These are phyloP conservation scores for Fusarium stilboides DNA, from an alignment of 2,329 filamentous ascomycete species.

Conservation along the genomic window DNA sequence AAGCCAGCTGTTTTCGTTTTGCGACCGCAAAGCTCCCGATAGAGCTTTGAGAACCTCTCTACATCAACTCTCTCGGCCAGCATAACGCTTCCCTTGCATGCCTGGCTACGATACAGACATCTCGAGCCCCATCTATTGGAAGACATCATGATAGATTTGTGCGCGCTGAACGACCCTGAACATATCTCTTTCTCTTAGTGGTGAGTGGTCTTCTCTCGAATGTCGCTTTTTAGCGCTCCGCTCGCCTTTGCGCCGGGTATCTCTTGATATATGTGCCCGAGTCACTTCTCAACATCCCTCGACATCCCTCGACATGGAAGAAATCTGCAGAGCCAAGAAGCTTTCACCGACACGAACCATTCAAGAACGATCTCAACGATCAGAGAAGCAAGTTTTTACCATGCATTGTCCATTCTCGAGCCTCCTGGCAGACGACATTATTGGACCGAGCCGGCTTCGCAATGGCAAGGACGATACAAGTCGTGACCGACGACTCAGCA, in stretches of 20 bases:
- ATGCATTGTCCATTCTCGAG: background rate
- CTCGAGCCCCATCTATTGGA: conserved; percentile 46
- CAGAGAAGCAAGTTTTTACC: background rate
- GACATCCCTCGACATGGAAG: conserved; percentile 1
- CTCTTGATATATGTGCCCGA: conserved; percentile 5
- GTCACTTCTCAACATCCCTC: background rate
- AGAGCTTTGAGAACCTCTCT: conserved; percentile 29
- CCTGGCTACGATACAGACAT: conserved; percentile 46
- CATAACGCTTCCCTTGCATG: conserved; percentile 42
- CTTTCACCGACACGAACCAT: background rate
- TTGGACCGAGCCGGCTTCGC: background rate
- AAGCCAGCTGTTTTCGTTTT: conserved; percentile 33
- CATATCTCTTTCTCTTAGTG: conserved; percentile 59
- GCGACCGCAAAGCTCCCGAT: conserved; percentile 10
- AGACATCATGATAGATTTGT: conserved; percentile 62
- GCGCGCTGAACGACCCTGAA: conserved; percentile 51
- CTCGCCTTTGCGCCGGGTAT: background rate
- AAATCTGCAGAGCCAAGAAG: background rate
- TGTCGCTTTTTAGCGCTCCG: conserved; percentile 16
- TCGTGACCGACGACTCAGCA: background rate
- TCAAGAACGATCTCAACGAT: too few species aligned
- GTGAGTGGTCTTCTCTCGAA: conserved; percentile 51
- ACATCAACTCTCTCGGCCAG: conserved; percentile 21
- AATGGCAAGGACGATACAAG: background rate
- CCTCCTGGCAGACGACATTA: background rate